phyloP scores from a whole-genome alignment of 805 yeast species.

The Myxozyma melibiosi region DNA sequence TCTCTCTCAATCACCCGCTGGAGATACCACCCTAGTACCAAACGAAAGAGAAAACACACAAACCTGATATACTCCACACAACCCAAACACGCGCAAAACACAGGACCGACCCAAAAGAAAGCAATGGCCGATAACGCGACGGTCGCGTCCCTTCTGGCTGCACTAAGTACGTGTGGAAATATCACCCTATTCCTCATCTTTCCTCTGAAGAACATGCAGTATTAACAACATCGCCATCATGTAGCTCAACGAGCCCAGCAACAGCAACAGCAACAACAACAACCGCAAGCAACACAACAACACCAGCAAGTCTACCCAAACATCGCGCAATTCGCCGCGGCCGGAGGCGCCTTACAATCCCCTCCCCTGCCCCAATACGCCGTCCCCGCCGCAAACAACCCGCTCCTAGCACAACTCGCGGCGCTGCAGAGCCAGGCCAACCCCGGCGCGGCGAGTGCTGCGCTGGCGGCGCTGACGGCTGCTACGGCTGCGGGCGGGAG shows the following conservation, averaged over 20 bases:
- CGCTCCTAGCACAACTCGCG: conserved; percentile 11
- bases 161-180: conserved; percentile 25
- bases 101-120: neutral
- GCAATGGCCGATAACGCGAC: conserved; percentile 33
- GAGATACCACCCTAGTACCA: no score
- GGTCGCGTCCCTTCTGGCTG: conserved; percentile 33
- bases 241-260: conserved; percentile 32
- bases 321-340: neutral
- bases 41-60: no score
- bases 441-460: conserved; percentile 22
- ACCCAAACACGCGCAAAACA: no score
- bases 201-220: no score
- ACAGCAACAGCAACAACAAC: conserved; percentile 21
- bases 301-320: neutral
- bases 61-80: no score
- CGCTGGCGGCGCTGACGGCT: conserved; percentile 31
- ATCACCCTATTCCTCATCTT: no score
- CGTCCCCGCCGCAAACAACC: conserved; percentile 7
- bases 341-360: conserved; percentile 3
- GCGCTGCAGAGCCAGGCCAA: conserved; percentile 11
- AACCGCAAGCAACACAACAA: neutral
- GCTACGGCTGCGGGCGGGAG: conserved; percentile 5
- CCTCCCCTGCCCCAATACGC: conserved; percentile 10
- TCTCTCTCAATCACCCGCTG: no score
- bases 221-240: neutral